A percentile compares a stretch with the other conserved stretches of the same genome.
Conservation (phyloP, 176 grass and related monocot species). For the Ananas comosus region DNA sequence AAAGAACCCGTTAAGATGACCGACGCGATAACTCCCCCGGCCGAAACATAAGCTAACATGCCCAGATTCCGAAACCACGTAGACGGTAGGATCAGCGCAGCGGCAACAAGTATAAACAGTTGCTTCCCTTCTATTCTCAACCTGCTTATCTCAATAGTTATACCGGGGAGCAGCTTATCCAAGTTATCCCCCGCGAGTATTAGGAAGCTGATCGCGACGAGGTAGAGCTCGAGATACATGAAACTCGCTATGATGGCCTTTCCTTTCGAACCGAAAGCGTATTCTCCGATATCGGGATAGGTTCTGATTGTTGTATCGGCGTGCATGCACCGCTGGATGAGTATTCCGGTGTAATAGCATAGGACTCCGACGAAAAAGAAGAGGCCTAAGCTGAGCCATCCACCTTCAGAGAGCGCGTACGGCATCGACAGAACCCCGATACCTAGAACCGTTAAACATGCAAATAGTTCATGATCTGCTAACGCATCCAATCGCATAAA, state of each 20-base stretch:
- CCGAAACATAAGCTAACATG: constrained; percentile 50
- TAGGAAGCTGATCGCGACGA: constrained; percentile 29
- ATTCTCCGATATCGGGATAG: constrained; percentile 49
- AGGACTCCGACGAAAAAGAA: constrained; percentile 37
- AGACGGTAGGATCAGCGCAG: constrained; percentile 35
- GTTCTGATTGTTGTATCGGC: constrained; percentile 15
- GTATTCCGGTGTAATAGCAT: constrained; percentile 58
- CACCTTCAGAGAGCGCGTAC: constrained; percentile 46
- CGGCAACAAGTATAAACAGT: constrained; percentile 22
- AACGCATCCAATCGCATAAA: background rate
- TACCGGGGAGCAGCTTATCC: constrained; percentile 29
- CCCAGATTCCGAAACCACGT: constrained; percentile 41
- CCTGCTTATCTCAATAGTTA: constrained; percentile 11
- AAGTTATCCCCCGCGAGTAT: constrained; percentile 37
- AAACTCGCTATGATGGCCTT: constrained; percentile 29
- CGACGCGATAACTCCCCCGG: constrained; percentile 41
- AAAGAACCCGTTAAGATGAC: constrained; percentile 34
- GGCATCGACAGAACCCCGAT: constrained; percentile 49
- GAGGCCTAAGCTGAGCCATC: constrained; percentile 49
- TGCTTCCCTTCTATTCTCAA: constrained; percentile 32
- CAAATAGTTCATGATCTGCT: background rate
- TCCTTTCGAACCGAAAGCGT: constrained; percentile 36
- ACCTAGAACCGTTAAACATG: constrained; percentile 19
- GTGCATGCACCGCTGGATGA: constrained; percentile 47
- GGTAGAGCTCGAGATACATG: constrained; percentile 42